Evolutionary conservation across 2,329 filamentous ascomycete species (phyloP).

Genomic region (Fusarium sacchari): DNA sequence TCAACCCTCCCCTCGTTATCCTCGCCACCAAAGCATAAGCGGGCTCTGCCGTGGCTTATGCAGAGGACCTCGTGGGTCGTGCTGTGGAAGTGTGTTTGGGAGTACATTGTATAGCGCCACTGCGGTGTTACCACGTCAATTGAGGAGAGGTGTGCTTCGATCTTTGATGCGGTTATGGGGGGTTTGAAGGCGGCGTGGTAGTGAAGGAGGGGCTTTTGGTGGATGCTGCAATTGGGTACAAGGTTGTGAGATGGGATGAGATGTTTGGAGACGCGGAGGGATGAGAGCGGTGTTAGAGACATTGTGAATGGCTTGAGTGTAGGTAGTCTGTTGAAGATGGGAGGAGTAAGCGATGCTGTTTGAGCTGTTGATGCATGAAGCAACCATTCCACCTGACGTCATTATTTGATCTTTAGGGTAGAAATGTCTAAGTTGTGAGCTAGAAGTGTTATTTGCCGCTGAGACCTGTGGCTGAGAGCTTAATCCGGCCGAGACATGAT

Average conservation of each 20-base stretch:
- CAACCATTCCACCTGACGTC: neutral
- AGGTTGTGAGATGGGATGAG: constrained; percentile 66
- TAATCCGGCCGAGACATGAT: no score
- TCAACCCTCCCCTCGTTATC: constrained; percentile 67
- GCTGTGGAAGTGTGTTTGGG: constrained; percentile 72
- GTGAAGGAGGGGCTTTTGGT: constrained; percentile 71
- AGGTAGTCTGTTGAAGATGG: neutral
- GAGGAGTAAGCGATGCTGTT: rapidly evolving
- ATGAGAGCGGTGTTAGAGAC: constrained; percentile 47
- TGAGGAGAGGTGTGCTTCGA: constrained; percentile 65
- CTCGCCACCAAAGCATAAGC: constrained; percentile 74
- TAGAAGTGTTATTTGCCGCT: no score
- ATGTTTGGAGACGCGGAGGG: constrained; percentile 66
- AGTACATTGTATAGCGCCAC: constrained; percentile 77
- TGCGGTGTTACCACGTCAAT: constrained; percentile 68
- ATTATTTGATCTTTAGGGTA: neutral
- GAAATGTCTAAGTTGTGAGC: no score
- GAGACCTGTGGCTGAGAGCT: no score
- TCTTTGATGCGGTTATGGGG: constrained; percentile 55
- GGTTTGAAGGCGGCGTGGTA: constrained; percentile 68
- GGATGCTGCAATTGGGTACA: constrained; percentile 73
- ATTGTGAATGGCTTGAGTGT: neutral
- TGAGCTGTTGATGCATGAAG: neutral
- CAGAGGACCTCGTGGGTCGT: constrained; percentile 74
- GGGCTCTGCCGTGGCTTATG: constrained; percentile 66